These are phyloP conservation scores for Salisapilia sapeloensis DNA, from an alignment of 352 stramenopile genomes.

Conservation along the genomic window DNA sequence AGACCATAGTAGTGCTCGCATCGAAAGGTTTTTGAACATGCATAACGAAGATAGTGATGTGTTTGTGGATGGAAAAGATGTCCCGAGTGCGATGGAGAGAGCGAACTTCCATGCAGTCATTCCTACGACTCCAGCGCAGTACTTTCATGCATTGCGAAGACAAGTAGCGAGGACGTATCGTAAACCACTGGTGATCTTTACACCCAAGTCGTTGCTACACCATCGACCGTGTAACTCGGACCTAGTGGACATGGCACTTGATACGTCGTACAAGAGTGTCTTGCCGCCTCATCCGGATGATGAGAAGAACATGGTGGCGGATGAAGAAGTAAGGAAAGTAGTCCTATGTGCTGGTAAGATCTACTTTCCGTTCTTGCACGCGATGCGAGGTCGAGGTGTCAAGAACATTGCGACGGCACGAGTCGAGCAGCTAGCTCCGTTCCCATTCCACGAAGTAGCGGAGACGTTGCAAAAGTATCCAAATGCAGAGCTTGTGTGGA, in stretches of 20 bases:
- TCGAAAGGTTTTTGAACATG: constrained; percentile 73
- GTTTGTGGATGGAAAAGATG: constrained; percentile 22
- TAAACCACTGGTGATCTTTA: constrained; percentile 71
- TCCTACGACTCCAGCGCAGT: constrained; percentile 86
- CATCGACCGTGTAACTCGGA: constrained; percentile 70
- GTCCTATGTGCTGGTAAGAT: constrained; percentile 75
- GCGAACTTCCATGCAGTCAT: constrained; percentile 67
- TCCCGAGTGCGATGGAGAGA: constrained; percentile 19
- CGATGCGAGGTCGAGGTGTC: constrained; percentile 31
- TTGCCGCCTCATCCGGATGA: constrained; percentile 60
- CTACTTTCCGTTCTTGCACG: constrained; percentile 60
- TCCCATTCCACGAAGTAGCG: constrained; percentile 94
- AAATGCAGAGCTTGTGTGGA: constrained; percentile 94
- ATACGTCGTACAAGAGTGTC: constrained; percentile 45
- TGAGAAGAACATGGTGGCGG: constrained; percentile 33
- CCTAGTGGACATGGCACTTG: constrained; percentile 34
- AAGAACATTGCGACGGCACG: constrained; percentile 48
- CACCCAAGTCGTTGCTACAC: constrained; percentile 70
- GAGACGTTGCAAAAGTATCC: constrained; percentile 80
- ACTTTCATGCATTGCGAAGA: constrained; percentile 91
- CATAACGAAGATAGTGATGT: constrained; percentile 57
- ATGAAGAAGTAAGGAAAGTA: constrained; percentile 51
- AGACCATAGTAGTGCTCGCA: constrained; percentile 69
- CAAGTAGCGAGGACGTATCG: constrained; percentile 52
- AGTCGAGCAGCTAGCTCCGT: constrained; percentile 86